Conservation (phyloP, 2,329 filamentous ascomycete species). For the Biscogniauxia marginata region DNA sequence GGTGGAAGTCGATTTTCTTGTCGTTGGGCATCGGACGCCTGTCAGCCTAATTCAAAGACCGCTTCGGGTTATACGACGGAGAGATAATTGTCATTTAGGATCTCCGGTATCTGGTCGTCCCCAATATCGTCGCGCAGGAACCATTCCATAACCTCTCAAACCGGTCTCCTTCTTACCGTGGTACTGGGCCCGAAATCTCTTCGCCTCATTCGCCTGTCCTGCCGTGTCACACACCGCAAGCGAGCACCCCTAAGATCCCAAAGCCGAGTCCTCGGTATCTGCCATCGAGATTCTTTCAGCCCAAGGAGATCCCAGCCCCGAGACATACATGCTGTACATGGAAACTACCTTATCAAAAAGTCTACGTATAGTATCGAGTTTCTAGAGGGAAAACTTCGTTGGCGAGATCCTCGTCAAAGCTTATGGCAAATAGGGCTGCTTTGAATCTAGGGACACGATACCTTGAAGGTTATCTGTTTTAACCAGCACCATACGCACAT, state of each 20-base stretch:
- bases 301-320: slow-evolving; percentile 14
- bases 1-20: not conserved
- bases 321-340: not conserved
- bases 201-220: slow-evolving; percentile 20
- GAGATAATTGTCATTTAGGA: not conserved
- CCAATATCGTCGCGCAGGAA: not conserved
- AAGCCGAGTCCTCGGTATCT: slow-evolving; percentile 24
- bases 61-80: not conserved
- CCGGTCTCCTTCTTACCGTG: slow-evolving; percentile 10
- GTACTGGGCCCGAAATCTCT: slow-evolving; percentile 17
- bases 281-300: slow-evolving; percentile 21
- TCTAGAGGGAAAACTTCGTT: not conserved
- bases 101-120: not conserved
- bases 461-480: not conserved
- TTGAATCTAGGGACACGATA: not conserved
- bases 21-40: not conserved
- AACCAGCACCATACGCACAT: not conserved
- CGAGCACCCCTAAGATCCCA: slow-evolving; percentile 20
- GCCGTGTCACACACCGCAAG: slow-evolving; percentile 24
- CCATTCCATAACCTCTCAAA: slow-evolving; percentile 8
- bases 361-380: not conserved
- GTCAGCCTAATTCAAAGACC: not conserved
- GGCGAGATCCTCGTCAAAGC: not conserved
- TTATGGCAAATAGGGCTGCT: not conserved
- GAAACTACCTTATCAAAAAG: not conserved